These are phyloP conservation scores for Stephania yunnanensis DNA, from an alignment of 164 flowering plant genomes.

Conservation along the genomic window DNA sequence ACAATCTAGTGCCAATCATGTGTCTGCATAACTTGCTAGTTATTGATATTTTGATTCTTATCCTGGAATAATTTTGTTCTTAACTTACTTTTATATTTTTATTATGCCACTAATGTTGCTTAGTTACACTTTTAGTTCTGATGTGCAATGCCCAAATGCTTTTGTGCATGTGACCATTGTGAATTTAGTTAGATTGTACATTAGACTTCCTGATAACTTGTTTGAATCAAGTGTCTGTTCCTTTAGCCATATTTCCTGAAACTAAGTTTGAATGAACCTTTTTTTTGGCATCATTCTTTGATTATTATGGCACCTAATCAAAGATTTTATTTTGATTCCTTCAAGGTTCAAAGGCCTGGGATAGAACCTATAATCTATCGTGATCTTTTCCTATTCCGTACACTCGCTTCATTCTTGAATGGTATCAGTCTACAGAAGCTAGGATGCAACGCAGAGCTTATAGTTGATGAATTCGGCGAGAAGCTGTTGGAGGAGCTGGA, in stretches of 20 bases:
- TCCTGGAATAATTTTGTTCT: not conserved
- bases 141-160: too few species aligned
- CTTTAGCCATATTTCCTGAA: not conserved
- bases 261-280: not conserved
- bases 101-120: too few species aligned
- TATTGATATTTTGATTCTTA: not conserved
- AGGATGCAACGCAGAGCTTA: constrained; percentile 98
- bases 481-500: constrained; percentile 99
- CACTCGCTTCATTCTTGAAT: constrained; percentile 91
- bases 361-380: constrained; percentile 95
- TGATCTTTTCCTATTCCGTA: constrained; percentile 93
- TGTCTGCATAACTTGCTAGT: too few species aligned
- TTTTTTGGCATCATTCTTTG: not conserved
- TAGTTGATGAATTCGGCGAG: constrained; percentile 98
- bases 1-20: too few species aligned
- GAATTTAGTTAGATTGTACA: not conserved
- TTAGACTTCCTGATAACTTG: not conserved
- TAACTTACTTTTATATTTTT: too few species aligned
- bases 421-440: constrained; percentile 91
- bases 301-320: not conserved
- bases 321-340: constrained; percentile 3
- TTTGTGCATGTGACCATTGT: not conserved
- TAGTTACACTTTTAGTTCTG: too few species aligned
- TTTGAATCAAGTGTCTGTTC: not conserved
- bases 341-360: constrained; percentile 87